A percentile compares a stretch with the other conserved stretches of the same genome.
These are phyloP conservation scores for Macaranga tanarius DNA, from an alignment of 441 rosid genomes.

Conservation along the genomic window DNA sequence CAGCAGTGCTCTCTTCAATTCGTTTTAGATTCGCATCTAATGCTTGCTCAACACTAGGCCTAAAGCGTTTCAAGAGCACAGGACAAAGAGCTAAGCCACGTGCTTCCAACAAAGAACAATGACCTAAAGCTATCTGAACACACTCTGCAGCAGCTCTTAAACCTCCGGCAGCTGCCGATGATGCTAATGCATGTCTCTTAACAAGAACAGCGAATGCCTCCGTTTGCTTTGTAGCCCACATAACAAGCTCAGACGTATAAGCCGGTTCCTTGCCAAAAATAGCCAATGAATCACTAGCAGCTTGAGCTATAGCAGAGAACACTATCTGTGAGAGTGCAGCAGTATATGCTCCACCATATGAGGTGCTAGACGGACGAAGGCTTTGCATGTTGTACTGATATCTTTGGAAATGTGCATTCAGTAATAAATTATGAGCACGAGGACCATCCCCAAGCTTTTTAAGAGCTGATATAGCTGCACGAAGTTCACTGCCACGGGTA, in stretches of 20 bases:
- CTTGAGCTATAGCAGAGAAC: conserved; percentile 94
- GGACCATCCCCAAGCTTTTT: conserved; percentile 98
- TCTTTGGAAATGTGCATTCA: conserved; percentile 81
- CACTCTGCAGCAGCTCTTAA: conserved; percentile 99
- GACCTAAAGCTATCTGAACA: conserved; percentile 98
- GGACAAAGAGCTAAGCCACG: conserved; percentile 95
- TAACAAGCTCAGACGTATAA: conserved; percentile 91
- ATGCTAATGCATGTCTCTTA: conserved; percentile 92
- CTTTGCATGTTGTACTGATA: conserved; percentile 88
- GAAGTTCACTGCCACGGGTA: conserved; percentile 86
- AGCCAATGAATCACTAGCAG: conserved; percentile 77
- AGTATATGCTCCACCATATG: conserved; percentile 98
- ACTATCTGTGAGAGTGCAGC: conserved; percentile 97
- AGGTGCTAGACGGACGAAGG: conserved; percentile 92
- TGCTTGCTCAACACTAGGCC: conserved; percentile 97
- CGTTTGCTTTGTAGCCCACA: conserved; percentile 95
- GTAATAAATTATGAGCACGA: conserved; percentile 90
- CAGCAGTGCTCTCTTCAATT: conserved; percentile 98
- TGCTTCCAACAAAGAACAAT: conserved; percentile 93
- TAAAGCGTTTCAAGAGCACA: conserved; percentile 79
- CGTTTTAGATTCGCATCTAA: conserved; percentile 90
- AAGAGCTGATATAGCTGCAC: conserved; percentile 89
- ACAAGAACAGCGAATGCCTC: conserved; percentile 91
- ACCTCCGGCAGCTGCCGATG: conserved; percentile 99
- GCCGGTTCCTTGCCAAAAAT: conserved; percentile 89